These are phyloP conservation scores for Gaertneriomyces semiglobifer DNA, from an alignment of 192 early-diverging fungal genomes.

Conservation along the genomic window DNA sequence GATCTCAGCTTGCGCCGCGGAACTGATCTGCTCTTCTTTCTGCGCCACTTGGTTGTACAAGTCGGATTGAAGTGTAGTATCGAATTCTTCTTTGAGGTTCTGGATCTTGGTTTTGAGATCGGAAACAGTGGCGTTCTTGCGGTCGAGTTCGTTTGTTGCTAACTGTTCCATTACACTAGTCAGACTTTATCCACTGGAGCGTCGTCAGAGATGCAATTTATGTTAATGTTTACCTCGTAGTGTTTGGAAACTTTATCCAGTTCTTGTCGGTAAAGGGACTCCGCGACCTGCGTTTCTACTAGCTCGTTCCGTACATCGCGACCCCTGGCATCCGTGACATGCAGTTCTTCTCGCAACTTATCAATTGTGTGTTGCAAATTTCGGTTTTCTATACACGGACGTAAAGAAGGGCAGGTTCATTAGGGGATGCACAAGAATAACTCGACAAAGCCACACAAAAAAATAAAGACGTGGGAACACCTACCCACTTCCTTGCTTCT, in stretches of 20 bases:
- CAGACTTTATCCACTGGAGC: too few species aligned
- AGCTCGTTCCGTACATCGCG: conserved; percentile 33
- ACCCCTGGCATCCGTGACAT: conserved; percentile 25
- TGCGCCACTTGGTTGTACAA: conserved; percentile 25
- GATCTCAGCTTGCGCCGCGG: conserved; percentile 21
- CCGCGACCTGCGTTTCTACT: conserved; percentile 47
- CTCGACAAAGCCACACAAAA: not conserved
- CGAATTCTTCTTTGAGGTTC: conserved; percentile 40
- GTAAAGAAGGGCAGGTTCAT: not conserved
- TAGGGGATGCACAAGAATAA: not conserved
- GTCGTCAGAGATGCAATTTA: conserved; percentile 21
- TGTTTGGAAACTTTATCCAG: conserved; percentile 42
- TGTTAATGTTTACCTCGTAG: conserved; percentile 25
- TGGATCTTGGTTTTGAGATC: conserved; percentile 38
- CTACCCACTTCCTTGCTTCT: conserved; percentile 42
- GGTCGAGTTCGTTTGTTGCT: conserved; percentile 37
- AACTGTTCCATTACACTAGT: conserved; percentile 21
- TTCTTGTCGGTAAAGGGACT: conserved; percentile 47
- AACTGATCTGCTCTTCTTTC: conserved; percentile 38
- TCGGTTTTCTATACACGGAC: not conserved
- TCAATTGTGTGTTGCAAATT: conserved; percentile 23
- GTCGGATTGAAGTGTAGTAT: conserved; percentile 31
- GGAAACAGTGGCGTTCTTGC: conserved; percentile 35
- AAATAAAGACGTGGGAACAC: not conserved
- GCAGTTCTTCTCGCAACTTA: conserved; percentile 23